These are phyloP conservation scores for Amphibolis antarctica DNA, from an alignment of 106 monocot species.

Conservation along the genomic window DNA sequence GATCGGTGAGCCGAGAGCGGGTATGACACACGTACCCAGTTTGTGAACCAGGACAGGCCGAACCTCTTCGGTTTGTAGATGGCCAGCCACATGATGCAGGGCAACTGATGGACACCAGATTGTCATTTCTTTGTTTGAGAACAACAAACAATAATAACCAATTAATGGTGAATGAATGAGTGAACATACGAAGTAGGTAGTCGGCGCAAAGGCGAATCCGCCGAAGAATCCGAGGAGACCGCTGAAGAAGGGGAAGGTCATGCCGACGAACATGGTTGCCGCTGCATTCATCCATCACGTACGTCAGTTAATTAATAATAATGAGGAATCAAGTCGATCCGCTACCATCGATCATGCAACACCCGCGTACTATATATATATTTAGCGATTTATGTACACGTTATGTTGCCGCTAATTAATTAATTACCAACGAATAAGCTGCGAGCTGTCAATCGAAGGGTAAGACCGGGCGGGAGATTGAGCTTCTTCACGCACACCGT, in stretches of 20 bases:
- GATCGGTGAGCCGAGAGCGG: neutral
- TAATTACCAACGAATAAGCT: slow-evolving; percentile 22
- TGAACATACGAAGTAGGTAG: slow-evolving; percentile 43
- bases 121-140: neutral
- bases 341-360: too few species aligned
- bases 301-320: neutral
- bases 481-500: slow-evolving; percentile 27
- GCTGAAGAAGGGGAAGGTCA: slow-evolving; percentile 47
- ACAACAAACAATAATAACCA: neutral
- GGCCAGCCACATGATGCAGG: slow-evolving; percentile 67
- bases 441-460: slow-evolving; percentile 29
- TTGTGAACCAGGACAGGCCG: slow-evolving; percentile 50
- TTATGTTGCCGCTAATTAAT: neutral
- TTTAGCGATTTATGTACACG: neutral
- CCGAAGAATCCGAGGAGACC: slow-evolving; percentile 53
- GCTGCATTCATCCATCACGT: slow-evolving; percentile 12
- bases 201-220: slow-evolving; percentile 51
- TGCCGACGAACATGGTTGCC: slow-evolving; percentile 39
- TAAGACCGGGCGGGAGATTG: slow-evolving; percentile 14
- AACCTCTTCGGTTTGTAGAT: slow-evolving; percentile 54
- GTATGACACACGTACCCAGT: slow-evolving; percentile 57
- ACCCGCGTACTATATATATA: too few species aligned
- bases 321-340: too few species aligned
- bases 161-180: neutral
- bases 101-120: slow-evolving; percentile 28